A percentile compares a stretch with the other conserved stretches of the same genome.
phyloP scores from a whole-genome alignment of 352 stramenopile species.

The Peronospora destructor region DNA sequence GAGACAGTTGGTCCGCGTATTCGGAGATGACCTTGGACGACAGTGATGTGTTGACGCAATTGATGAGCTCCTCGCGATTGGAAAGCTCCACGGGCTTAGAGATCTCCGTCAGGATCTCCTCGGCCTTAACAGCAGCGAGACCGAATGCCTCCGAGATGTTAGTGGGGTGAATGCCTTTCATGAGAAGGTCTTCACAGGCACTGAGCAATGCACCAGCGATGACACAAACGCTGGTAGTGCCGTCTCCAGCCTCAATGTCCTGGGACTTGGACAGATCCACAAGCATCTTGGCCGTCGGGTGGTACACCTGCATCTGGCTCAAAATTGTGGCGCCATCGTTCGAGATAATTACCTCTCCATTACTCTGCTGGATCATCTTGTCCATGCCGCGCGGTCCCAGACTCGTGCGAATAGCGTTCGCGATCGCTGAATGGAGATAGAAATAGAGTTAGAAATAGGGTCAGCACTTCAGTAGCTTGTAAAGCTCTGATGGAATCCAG shows the following conservation, averaged over 20 bases:
- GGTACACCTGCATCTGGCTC: slow-evolving; percentile 96
- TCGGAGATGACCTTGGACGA: slow-evolving; percentile 96
- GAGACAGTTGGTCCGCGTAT: slow-evolving; percentile 95
- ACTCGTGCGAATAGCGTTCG: slow-evolving; percentile 96
- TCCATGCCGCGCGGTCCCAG: slow-evolving; percentile 98
- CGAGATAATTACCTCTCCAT: slow-evolving; percentile 98
- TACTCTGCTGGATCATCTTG: slow-evolving; percentile 98
- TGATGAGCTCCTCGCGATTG: slow-evolving; percentile 93
- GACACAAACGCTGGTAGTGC: slow-evolving; percentile 97
- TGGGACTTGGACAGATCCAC: slow-evolving; percentile 98
- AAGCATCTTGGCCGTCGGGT: slow-evolving; percentile 99
- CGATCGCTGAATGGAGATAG: slow-evolving; percentile 77
- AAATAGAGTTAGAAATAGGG: background rate
- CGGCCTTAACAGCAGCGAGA: slow-evolving; percentile 81
- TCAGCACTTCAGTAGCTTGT: background rate
- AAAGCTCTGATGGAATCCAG: no score
- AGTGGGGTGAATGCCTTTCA: slow-evolving; percentile 97
- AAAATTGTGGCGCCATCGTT: slow-evolving; percentile 99
- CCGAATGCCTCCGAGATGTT: slow-evolving; percentile 96
- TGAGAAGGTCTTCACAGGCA: slow-evolving; percentile 86
- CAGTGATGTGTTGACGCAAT: slow-evolving; percentile 97
- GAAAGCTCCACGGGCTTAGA: slow-evolving; percentile 89
- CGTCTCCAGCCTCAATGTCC: slow-evolving; percentile 98
- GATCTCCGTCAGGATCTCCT: slow-evolving; percentile 88
- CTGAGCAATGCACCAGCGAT: slow-evolving; percentile 97